Conservation (phyloP, 345 rosid genomes). For the Angophora floribunda region DNA sequence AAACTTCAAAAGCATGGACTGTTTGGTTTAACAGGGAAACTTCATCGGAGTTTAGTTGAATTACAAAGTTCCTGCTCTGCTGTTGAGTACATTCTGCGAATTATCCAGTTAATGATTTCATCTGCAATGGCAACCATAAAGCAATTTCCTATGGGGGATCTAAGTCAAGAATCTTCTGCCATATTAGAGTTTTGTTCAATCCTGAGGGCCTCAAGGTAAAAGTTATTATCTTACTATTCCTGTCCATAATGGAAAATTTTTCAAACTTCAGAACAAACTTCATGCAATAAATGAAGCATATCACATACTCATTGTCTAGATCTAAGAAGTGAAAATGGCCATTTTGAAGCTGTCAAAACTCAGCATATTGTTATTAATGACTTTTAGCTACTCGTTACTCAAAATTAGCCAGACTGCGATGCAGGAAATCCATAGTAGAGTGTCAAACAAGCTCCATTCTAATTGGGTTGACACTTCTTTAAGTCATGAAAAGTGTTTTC, state of each 20-base stretch:
- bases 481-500: not conserved
- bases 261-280: not conserved
- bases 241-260: not conserved
- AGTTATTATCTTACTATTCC: not conserved
- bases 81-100: not conserved
- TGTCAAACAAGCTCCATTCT: not conserved
- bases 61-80: not conserved
- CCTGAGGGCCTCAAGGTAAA: not conserved
- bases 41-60: not conserved
- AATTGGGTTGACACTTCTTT: not conserved
- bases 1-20: not conserved
- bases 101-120: not conserved
- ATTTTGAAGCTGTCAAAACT: not conserved
- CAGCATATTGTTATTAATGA: not conserved
- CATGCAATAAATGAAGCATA: not conserved
- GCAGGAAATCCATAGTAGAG: not conserved
- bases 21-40: not conserved
- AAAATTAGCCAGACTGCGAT: not conserved
- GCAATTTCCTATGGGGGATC: not conserved
- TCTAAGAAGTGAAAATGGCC: not conserved
- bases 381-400: not conserved
- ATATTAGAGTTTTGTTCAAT: not conserved
- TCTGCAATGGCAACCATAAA: not conserved
- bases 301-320: not conserved
- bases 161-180: not conserved